These are phyloP conservation scores for Dactylorhiza incarnata DNA, from an alignment of 106 monocot species.

Conservation along the genomic window DNA sequence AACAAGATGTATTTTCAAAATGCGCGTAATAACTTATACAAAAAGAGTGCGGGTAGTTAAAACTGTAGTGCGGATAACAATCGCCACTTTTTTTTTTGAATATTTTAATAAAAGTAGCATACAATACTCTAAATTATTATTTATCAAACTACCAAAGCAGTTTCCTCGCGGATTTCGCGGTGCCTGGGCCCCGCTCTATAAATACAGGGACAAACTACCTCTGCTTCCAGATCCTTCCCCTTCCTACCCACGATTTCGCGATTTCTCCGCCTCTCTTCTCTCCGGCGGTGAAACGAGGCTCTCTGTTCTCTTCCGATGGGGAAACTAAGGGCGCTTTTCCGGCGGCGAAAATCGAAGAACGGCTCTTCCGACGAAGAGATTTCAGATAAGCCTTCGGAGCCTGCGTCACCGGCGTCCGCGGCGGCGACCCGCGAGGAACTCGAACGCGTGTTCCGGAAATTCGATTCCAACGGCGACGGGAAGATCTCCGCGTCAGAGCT, in stretches of 20 bases:
- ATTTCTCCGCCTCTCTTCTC: not conserved
- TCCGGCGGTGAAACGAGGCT: not conserved
- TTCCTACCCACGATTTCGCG: too few relatives aligned
- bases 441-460: slow-evolving; percentile 16
- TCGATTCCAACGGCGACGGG: slow-evolving; percentile 31
- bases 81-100: too few relatives aligned
- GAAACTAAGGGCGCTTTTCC: slow-evolving; percentile 1
- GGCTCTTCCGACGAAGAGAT: not conserved
- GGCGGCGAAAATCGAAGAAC: not conserved
- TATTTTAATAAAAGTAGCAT: too few relatives aligned
- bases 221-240: too few relatives aligned
- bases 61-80: too few relatives aligned
- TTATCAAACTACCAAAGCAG: not conserved
- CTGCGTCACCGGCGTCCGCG: not conserved
- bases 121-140: too few relatives aligned
- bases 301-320: not conserved
- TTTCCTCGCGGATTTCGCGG: not conserved
- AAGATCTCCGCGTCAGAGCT: slow-evolving; percentile 31
- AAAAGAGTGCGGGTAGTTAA: too few relatives aligned
- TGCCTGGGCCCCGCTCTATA: not conserved
- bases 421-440: not conserved
- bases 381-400: not conserved
- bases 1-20: too few relatives aligned
- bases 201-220: not conserved
- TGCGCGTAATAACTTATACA: too few relatives aligned